These are phyloP conservation scores for Calonectria crousiana DNA, from an alignment of 2,329 filamentous ascomycete genomes.

Conservation along the genomic window DNA sequence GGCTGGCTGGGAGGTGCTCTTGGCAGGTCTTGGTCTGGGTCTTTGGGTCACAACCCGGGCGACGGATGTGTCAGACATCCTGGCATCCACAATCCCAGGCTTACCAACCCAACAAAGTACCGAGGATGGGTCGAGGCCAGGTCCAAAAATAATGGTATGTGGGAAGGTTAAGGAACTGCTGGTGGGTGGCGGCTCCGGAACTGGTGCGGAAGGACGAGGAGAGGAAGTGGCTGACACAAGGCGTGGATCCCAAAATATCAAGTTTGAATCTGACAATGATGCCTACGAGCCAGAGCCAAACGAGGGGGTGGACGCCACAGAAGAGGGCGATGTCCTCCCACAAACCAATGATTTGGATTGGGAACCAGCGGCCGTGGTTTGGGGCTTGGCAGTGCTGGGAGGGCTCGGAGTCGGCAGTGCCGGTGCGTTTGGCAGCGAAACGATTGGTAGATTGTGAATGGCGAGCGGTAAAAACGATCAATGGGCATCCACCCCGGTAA, in stretches of 20 bases:
- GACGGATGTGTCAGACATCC: conserved; percentile 62
- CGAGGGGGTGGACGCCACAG: conserved; percentile 43
- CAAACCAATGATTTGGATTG: conserved; percentile 45
- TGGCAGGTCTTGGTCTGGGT: conserved; percentile 65
- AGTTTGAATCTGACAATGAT: conserved; percentile 46
- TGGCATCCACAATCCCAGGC: conserved; percentile 52
- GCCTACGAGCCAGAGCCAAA: conserved; percentile 54
- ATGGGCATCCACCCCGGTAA: not conserved
- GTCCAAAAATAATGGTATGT: not conserved
- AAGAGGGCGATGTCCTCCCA: conserved; percentile 58
- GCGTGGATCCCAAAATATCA: conserved; percentile 10
- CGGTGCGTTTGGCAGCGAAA: conserved; percentile 62
- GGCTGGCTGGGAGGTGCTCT: conserved; percentile 69
- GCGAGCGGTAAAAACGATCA: not conserved
- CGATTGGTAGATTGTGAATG: conserved; percentile 44
- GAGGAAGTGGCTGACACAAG: conserved; percentile 1
- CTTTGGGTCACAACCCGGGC: conserved; percentile 69
- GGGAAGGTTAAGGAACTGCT: conserved; percentile 5
- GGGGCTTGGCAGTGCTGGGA: conserved; percentile 58
- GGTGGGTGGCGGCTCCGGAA: conserved; percentile 4
- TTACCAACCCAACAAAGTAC: conserved; percentile 26
- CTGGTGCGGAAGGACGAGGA: not conserved
- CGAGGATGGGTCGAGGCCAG: conserved; percentile 27
- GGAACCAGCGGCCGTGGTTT: conserved; percentile 60
- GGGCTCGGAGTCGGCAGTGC: conserved; percentile 60